Conservation (phyloP, 305 asterid genomes). For the Plantago coronopus region DNA sequence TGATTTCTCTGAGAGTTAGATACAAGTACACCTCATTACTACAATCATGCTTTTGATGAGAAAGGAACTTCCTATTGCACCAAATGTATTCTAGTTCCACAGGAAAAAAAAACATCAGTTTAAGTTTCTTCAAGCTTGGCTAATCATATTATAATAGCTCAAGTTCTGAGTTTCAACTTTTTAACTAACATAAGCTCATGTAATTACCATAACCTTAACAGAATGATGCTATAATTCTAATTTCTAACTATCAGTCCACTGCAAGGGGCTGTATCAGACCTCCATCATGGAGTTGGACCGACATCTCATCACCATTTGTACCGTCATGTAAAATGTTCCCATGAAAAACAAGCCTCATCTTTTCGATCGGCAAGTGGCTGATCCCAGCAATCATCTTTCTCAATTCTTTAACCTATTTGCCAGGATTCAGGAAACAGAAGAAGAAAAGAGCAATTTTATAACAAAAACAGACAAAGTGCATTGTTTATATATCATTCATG, state of each 20-base stretch:
- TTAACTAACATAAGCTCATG: not conserved
- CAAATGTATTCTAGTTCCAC: not conserved
- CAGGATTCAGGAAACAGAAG: constrained; percentile 9
- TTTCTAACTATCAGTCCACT: no score
- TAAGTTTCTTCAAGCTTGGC: constrained; percentile 12
- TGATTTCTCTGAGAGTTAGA: no score
- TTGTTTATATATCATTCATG: not conserved
- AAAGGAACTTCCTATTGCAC: no score
- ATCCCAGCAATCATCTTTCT: constrained; percentile 64
- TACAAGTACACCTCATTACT: no score
- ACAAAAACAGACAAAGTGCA: constrained; percentile 4
- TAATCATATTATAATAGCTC: constrained; percentile 7
- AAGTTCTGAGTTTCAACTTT: not conserved
- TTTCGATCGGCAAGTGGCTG: constrained; percentile 47
- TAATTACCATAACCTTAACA: constrained; percentile 10
- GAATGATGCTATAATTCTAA: constrained; percentile 1
- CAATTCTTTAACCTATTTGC: constrained; percentile 70
- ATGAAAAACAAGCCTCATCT: constrained; percentile 58
- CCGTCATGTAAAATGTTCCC: constrained; percentile 71
- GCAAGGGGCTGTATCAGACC: constrained; percentile 35
- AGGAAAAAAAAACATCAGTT: not conserved
- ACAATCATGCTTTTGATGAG: no score
- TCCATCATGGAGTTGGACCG: constrained; percentile 53
- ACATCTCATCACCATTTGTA: constrained; percentile 45
- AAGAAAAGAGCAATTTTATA: constrained; percentile 4